These are phyloP conservation scores for California macrophylla DNA, from an alignment of 441 rosid genomes.

Conservation along the genomic window DNA sequence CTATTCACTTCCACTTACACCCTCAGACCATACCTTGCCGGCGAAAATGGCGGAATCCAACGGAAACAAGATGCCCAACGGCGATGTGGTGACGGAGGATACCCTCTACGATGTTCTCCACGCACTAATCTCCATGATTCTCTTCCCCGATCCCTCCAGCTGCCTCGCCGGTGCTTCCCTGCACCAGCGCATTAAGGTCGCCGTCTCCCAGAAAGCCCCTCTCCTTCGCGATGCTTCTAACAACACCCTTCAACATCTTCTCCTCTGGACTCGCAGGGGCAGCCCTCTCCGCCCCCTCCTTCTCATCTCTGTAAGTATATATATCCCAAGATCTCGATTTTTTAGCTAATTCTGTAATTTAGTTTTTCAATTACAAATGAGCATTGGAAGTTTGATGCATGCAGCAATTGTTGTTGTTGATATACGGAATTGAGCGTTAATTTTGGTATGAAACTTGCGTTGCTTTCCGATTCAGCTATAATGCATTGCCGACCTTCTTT, in stretches of 20 bases:
- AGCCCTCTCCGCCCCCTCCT: conserved; percentile 68
- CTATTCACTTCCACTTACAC: too few species aligned
- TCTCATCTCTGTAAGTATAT: conserved; percentile 56
- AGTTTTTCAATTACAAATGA: too few species aligned
- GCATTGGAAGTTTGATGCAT: too few species aligned
- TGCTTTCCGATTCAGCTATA: too few species aligned
- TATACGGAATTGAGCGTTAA: too few species aligned
- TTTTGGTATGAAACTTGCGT: too few species aligned
- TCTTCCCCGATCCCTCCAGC: conserved; percentile 33
- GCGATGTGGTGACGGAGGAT: conserved; percentile 10
- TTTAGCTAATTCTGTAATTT: neutral
- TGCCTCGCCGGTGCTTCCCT: conserved; percentile 30
- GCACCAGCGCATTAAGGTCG: conserved; percentile 37
- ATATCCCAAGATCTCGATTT: neutral
- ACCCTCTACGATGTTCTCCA: conserved; percentile 38
- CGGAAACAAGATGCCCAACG: conserved; percentile 25
- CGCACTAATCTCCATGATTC: conserved; percentile 33
- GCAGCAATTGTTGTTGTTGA: too few species aligned
- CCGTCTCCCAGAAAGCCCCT: conserved; percentile 40
- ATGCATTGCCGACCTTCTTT: too few species aligned
- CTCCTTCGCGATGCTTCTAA: conserved; percentile 48
- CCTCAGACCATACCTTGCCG: neutral
- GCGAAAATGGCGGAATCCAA: conserved; percentile 24
- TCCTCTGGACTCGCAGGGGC: conserved; percentile 69
- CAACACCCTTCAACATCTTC: conserved; percentile 36